A percentile compares a stretch with the other conserved stretches of the same genome.
Evolutionary conservation across 257 asterid genomes (phyloP).

Genomic region (Solanum tarapatanum): DNA sequence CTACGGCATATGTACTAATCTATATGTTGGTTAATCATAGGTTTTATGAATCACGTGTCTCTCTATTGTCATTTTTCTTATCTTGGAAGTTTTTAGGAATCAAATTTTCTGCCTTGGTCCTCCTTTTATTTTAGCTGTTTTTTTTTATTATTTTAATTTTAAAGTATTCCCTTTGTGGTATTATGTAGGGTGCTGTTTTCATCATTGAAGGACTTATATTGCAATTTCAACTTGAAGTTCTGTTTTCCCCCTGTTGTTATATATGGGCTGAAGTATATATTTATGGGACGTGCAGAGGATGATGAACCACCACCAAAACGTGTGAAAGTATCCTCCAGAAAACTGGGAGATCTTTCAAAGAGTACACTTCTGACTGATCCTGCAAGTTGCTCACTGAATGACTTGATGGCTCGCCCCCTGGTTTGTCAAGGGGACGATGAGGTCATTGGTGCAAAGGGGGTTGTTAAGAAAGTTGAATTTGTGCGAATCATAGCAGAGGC

Average conservation of each 20-base stretch:
- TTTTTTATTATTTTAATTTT: background rate
- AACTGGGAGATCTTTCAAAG: constrained; percentile 38
- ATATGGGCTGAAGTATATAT: constrained; percentile 75
- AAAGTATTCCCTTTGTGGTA: background rate
- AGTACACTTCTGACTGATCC: constrained; percentile 33
- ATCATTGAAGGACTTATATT: background rate
- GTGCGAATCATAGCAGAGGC: constrained; percentile 71
- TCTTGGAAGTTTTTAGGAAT: background rate
- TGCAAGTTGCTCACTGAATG: constrained; percentile 38
- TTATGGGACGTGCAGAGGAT: constrained; percentile 88
- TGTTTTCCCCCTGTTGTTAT: constrained; percentile 2
- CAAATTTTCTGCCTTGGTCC: background rate
- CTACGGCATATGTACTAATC: background rate
- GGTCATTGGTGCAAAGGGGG: constrained; percentile 61
- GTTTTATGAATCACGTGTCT: background rate
- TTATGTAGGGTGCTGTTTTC: background rate
- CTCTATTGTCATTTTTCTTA: background rate
- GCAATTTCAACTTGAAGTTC: background rate
- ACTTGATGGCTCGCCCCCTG: constrained; percentile 56
- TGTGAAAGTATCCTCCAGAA: constrained; percentile 47
- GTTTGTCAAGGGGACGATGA: constrained; percentile 50
- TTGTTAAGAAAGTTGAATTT: constrained; percentile 58
- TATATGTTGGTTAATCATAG: background rate
- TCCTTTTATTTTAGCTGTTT: background rate
- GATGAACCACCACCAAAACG: constrained; percentile 81